These are phyloP conservation scores for Phytophthora tubulina DNA, from an alignment of 352 stramenopile species.

Conservation along the genomic window DNA sequence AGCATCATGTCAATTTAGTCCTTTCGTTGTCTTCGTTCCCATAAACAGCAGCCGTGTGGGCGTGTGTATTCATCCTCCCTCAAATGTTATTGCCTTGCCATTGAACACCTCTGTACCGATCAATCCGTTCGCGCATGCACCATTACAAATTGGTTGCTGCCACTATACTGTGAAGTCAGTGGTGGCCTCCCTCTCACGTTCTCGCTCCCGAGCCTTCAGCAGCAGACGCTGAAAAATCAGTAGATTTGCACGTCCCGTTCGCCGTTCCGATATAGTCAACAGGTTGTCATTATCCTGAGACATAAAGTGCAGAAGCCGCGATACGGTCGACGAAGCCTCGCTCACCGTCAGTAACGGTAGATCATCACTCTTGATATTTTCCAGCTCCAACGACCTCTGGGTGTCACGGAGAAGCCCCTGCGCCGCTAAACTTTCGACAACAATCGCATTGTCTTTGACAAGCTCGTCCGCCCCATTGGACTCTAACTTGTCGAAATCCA, in stretches of 20 bases:
- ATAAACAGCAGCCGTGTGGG: constrained; percentile 10
- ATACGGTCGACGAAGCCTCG: constrained; percentile 52
- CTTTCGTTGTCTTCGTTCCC: constrained; percentile 15
- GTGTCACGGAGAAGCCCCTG: constrained; percentile 64
- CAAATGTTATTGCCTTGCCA: constrained; percentile 23
- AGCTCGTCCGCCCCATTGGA: constrained; percentile 38
- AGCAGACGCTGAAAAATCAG: constrained; percentile 64
- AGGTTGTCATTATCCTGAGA: constrained; percentile 45
- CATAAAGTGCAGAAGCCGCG: constrained; percentile 62
- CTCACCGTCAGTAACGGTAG: constrained; percentile 44
- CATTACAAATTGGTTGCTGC: constrained; percentile 1
- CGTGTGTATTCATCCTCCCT: constrained; percentile 38
- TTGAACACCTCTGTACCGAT: constrained; percentile 20
- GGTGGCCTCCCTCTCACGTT: constrained; percentile 43
- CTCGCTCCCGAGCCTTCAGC: constrained; percentile 56
- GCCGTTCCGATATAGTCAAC: constrained; percentile 49
- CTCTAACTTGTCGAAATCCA: constrained; percentile 58
- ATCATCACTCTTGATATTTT: constrained; percentile 42
- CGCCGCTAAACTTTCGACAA: constrained; percentile 65
- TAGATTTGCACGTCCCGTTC: constrained; percentile 53
- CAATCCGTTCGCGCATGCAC: constrained; percentile 1
- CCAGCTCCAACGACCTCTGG: constrained; percentile 36
- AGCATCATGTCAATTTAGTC: constrained; percentile 19
- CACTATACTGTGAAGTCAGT: constrained; percentile 58
- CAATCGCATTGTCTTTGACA: constrained; percentile 68